Percentiles rank a stretch among this genome's conserved stretches.
Evolutionary conservation across 2,329 filamentous ascomycete species (phyloP).

Genomic region (Arthrobotrys entomopaga): DNA sequence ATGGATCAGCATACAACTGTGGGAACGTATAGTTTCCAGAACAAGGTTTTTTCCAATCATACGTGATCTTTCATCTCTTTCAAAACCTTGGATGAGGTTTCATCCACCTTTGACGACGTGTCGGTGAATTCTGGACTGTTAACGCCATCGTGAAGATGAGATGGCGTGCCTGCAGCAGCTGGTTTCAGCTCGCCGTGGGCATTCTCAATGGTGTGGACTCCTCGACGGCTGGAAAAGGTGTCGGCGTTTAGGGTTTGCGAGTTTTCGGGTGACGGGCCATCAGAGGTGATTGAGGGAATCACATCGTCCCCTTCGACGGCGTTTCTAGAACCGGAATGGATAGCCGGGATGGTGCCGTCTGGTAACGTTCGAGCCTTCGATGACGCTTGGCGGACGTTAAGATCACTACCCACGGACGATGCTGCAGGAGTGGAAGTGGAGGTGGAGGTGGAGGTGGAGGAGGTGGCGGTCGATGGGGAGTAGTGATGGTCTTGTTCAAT

Average conservation of each 20-base stretch:
- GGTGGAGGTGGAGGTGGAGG: slow-evolving; percentile 59
- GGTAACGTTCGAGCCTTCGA: slow-evolving; percentile 64
- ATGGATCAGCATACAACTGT: slow-evolving; percentile 58
- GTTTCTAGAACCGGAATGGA: slow-evolving; percentile 3
- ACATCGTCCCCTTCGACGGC: slow-evolving; percentile 23
- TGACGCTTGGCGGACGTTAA: slow-evolving; percentile 65
- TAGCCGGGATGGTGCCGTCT: slow-evolving; percentile 66
- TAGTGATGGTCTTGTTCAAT: slow-evolving; percentile 68
- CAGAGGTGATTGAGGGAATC: slow-evolving; percentile 52
- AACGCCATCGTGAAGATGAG: slow-evolving; percentile 57
- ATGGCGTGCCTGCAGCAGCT: slow-evolving; percentile 58
- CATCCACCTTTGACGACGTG: slow-evolving; percentile 46
- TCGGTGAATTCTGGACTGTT: slow-evolving; percentile 51
- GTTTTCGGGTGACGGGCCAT: slow-evolving; percentile 58
- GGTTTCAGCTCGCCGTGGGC: slow-evolving; percentile 4
- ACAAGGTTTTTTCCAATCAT: slow-evolving; percentile 64
- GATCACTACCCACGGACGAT: slow-evolving; percentile 61
- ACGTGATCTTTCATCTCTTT: slow-evolving; percentile 59
- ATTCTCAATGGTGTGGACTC: slow-evolving; percentile 61
- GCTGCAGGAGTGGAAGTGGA: slow-evolving; percentile 56
- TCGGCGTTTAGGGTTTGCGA: slow-evolving; percentile 69
- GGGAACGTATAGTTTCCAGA: slow-evolving; percentile 59
- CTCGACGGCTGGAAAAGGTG: slow-evolving; percentile 69
- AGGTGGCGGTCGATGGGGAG: slow-evolving; percentile 63
- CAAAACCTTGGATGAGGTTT: slow-evolving; percentile 40